Evolutionary conservation across 495 filamentous ascomycete species (phyloP), one percentile per base, ranked within the genome.

Genomic region (Aspergillus cristatus): DNA sequence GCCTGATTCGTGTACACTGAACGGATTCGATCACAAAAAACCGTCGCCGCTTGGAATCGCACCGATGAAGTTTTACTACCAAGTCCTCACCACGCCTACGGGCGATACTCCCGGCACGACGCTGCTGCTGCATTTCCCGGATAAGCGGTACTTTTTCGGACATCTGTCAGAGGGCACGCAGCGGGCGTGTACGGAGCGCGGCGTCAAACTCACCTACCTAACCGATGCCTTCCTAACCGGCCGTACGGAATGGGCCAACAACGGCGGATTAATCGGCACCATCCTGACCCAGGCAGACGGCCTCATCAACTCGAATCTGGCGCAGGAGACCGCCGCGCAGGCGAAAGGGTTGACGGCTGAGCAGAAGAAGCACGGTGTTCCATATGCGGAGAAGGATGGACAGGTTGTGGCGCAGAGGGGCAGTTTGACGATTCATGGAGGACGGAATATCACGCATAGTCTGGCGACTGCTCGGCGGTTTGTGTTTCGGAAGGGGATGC

Each of bases 91-190:
- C 34, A 82, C 82, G 17, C 89, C 93, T n/a, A 88, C 91, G 49
- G 80, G 80, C 38, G 91, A 98, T 54, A 93, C 91, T 1, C 80
- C 81, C 12, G 93, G 89, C 28, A 84, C 84, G 16, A 71, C 74
- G 13, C 48, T 97, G 17, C 33, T 83, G 18, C 69, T 97, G 7
- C 74, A 86, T 51, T 88, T 86, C 51, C 82, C 87, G 37, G 68
- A 76, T 35, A 78, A 79, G 52, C 76, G 86, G 31, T 98, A 97
- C 55, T 36, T 97, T n/a, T 79, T 98, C 48, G 91, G 91, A 6
- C 80, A 84, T 53, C 48, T 88, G 7, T 63, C 78, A 8, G 93
- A 97, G 58, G 91, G 91, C 4, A 76, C 81, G 8, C 90, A 96
- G 62, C 76, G 91, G n/a, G 73, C 78, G 37, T 62, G 77, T 35